Conservation (phyloP, 169 alveolate species). For the Eimeria falciformis region DNA sequence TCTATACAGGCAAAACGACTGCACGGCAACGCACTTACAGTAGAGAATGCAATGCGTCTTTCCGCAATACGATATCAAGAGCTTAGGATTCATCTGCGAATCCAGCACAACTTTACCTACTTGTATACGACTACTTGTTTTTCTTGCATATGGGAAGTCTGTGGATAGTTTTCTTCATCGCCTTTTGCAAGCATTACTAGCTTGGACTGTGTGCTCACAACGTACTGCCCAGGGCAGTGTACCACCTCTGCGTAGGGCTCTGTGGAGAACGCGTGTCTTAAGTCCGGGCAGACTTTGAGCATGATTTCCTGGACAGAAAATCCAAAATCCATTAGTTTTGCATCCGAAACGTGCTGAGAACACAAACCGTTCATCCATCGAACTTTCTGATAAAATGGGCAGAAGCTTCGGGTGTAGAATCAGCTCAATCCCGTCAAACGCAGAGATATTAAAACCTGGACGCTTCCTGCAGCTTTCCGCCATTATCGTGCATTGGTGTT, state of each 20-base stretch:
- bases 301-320: constrained; percentile 77
- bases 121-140: constrained; percentile 78
- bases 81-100: too few relatives aligned
- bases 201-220: constrained; percentile 81
- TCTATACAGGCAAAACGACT: too few relatives aligned
- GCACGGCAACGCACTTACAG: too few relatives aligned
- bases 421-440: too few relatives aligned
- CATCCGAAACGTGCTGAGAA: constrained; percentile 74
- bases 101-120: too few relatives aligned
- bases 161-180: constrained; percentile 6
- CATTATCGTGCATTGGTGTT: neutral
- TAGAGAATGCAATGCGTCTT: too few relatives aligned
- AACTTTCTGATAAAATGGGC: neutral
- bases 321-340: constrained; percentile 71
- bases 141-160: constrained; percentile 20
- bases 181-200: constrained; percentile 74
- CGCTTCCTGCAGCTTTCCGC: neutral
- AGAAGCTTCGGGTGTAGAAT: neutral
- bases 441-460: too few relatives aligned
- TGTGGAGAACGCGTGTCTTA: constrained; percentile 78
- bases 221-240: constrained; percentile 83
- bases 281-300: constrained; percentile 80
- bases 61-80: too few relatives aligned
- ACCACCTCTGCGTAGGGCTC: constrained; percentile 79
- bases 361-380: too few relatives aligned